A percentile compares a stretch with the other conserved stretches of the same genome.
These are phyloP conservation scores for Suillus luteus DNA, from an alignment of 768 basidiomycete genomes.

Conservation along the genomic window DNA sequence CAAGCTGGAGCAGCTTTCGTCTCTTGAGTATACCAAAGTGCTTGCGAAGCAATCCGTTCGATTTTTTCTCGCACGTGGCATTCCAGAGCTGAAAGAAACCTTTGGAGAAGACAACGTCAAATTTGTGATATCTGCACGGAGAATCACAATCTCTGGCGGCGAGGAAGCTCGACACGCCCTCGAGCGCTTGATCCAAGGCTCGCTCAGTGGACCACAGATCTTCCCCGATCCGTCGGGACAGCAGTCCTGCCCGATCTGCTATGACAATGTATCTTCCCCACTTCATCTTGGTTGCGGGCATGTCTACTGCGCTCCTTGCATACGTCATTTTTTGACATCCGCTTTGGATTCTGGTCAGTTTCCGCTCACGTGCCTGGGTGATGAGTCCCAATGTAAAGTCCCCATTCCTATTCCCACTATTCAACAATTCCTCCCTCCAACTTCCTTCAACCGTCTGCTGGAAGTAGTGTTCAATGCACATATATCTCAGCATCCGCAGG, in stretches of 20 bases:
- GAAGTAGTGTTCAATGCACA: conserved; percentile 59
- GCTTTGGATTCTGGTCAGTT: conserved; percentile 57
- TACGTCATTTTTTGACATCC: conserved; percentile 57
- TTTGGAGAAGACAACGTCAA: conserved; percentile 56
- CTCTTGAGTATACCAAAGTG: conserved; percentile 42
- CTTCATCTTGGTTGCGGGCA: conserved; percentile 64
- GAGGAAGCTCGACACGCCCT: conserved; percentile 55
- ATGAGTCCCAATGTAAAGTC: conserved; percentile 57
- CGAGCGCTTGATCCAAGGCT: conserved; percentile 45
- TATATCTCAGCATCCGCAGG: conserved; percentile 55
- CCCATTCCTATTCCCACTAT: conserved; percentile 55
- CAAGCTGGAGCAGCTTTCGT: conserved; percentile 50
- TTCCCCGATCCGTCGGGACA: conserved; percentile 8
- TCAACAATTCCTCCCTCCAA: conserved; percentile 48
- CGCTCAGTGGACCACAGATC: conserved; percentile 27
- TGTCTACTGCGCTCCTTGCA: conserved; percentile 62
- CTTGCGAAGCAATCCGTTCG: conserved; percentile 44
- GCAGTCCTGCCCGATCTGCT: conserved; percentile 56
- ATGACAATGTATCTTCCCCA: conserved; percentile 43
- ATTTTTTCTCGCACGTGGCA: conserved; percentile 52
- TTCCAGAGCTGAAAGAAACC: conserved; percentile 51
- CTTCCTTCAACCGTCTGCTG: conserved; percentile 56
- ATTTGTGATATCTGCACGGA: conserved; percentile 44
- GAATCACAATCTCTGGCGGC: conserved; percentile 54
- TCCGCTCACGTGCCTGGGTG: conserved; percentile 69